Conservation (phyloP, 2,329 filamentous ascomycete species). For the Amylocarpus encephaloides region DNA sequence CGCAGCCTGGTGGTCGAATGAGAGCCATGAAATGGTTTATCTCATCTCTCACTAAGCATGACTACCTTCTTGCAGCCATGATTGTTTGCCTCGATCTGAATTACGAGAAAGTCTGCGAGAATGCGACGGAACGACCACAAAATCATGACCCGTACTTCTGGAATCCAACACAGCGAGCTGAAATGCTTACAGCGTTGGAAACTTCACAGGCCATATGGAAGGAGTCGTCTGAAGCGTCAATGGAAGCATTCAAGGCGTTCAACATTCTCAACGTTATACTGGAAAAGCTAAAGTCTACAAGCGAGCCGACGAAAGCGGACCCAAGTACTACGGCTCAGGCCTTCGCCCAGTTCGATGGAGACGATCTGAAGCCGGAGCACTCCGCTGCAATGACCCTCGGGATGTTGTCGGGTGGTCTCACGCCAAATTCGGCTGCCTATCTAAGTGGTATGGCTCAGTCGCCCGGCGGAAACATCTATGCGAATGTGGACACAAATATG, state of each 20-base stretch:
- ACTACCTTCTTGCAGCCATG: constrained; percentile 82
- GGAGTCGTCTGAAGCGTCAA: constrained; percentile 65
- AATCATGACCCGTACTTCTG: constrained; percentile 47
- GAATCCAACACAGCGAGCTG: constrained; percentile 54
- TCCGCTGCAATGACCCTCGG: constrained; percentile 65
- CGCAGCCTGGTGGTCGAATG: constrained; percentile 64
- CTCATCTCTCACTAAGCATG: constrained; percentile 70
- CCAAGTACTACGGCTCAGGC: constrained; percentile 22
- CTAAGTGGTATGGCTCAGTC: constrained; percentile 33
- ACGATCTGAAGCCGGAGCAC: constrained; percentile 55
- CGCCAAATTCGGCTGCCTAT: constrained; percentile 37
- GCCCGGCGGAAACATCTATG: constrained; percentile 22
- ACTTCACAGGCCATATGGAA: constrained; percentile 75
- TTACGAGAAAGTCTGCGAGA: constrained; percentile 47
- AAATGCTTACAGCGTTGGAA: constrained; percentile 72
- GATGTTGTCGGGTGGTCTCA: constrained; percentile 56
- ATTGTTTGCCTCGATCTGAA: constrained; percentile 78
- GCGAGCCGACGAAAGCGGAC: constrained; percentile 9
- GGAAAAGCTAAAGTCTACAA: constrained; percentile 60
- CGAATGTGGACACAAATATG: constrained; percentile 28
- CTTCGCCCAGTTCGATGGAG: constrained; percentile 33
- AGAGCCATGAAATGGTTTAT: constrained; percentile 72
- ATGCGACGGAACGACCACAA: constrained; percentile 31
- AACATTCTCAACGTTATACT: constrained; percentile 79
- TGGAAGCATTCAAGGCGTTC: constrained; percentile 86